Base-by-base conservation (phyloP, 176 grass and related monocot genomes). In the Thinopyrum elongatum region DNA sequence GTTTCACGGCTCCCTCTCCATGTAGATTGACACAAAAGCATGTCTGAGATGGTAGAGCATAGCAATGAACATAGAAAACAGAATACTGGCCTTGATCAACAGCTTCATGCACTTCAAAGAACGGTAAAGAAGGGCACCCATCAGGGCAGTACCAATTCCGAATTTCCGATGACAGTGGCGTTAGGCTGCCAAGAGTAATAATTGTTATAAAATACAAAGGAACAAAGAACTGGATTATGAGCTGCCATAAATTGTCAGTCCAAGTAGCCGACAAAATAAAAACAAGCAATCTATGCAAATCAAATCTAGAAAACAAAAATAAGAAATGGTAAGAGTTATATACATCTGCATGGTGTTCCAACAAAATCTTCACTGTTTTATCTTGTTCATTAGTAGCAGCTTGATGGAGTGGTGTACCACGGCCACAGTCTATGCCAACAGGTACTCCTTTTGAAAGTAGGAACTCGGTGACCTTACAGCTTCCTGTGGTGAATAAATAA, bases 61-160 rank as follows among this genome's bases (percentile, higher is more conserved):
- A 65, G 11, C 12, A 31, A 59, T 33, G 17, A 77, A 78, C 1
- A 8, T 22, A 22, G 19, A 58, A 10, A 61, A 29, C 21, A 80
- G 36, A 74, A 41, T 73, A 74, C 81, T 73, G n/a, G 58, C 87
- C 87, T 89, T 84, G 55, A 84, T 64, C 12, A 89, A 82, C 84
- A 89, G 82, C 31, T 89, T 85, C 82, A 85, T 80, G 77, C 82
- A 89, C 82, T 89, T 89, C 76, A 89, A 41, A 21, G 82, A 89
- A 58, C 58, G 67, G 60, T 64, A 80, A 7, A 39, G 0, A 19
- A 89, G 11, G 65, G 87, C 39, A 72, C 58, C 36, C 9, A 30
- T 51, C 23, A 89, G n/a, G 27, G 87, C 30, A 41, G 67, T 65
- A 4, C 75, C 51, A 2, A 39, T 0, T 3, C 42, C 75, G 3